Evolutionary conservation across 2,329 filamentous ascomycete species (phyloP), one percentile per base, ranked within the genome.

Genomic region (Epichloe gansuensis): DNA sequence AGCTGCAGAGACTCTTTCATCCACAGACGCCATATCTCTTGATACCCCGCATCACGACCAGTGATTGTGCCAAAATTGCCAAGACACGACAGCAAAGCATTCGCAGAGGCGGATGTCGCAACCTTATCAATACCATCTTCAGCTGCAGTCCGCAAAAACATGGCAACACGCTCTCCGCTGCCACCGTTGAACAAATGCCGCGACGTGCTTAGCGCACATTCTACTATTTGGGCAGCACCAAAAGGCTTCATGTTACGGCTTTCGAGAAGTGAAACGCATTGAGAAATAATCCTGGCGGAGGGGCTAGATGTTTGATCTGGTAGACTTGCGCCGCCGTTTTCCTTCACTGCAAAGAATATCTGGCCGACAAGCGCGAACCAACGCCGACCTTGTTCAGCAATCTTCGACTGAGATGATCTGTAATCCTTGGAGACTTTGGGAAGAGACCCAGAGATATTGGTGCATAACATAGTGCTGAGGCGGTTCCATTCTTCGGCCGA

Each of bases 401-500:
- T 74, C 41, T 73, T 72, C 49, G 80, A 75, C 63, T 95, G 89
- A 0, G 88, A 94, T 42, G 75, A 74, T 27, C 78, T 75, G 58
- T 87, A 87, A 17, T 89, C 85, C 55, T 84, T 84, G 0, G 89
- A 89, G 52, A 91, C 82, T 62, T 91, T 89, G 1, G 90, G 89
- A 5, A 87, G 75, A 0, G 89, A 94, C 5, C 80, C 78, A 51
- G 82, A 82, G 52, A 95, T 81, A 39, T 78, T 75, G 35, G 80
- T 72, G 27, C 83, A 72, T n/a, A 95, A 68, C 0, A 74, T 65
- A 1, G 77, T 69, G 0, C 80, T 77, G n/a, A 89, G 66, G 2
- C 71, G 71, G 2, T 71, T 65, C 87, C 87, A 93, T 56, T 83
- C 72, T 3, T 72, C 65, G 15, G 71, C 64, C 0, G 87, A 70